Base-by-base conservation (phyloP, 139 green algal species). In the Astrephomene gubernaculifera region DNA sequence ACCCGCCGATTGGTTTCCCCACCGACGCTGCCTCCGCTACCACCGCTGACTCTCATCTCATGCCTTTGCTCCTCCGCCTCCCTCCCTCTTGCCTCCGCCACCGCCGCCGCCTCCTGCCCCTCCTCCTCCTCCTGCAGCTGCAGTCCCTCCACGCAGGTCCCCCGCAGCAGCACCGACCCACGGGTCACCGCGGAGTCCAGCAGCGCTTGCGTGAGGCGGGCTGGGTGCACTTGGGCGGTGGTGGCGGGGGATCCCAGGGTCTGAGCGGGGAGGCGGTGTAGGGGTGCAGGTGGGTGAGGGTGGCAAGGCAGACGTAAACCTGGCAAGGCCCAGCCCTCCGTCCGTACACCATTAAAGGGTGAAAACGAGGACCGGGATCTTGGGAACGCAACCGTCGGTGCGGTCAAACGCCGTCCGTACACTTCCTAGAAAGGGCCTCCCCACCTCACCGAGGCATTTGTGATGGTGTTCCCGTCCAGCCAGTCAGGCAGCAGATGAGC, bases 191-290 rank as follows among this genome's bases (percentile, higher is more conserved):
- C 92, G 8, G 71, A 63, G 19, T 81, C 82, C 70, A 97, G 79
- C 29, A 98, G 79, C 0, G 93, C 92, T 2, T 86, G 61, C 9
- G 93, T 96, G 12, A 97, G 87, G 73, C 92, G 92, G 54, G 89
- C 68, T 0, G 95, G 95, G 79, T 98, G 93, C 39, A 98, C 95
- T 83, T 95, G 93, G 9, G 93, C 94, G 54, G 91, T 96, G 29
- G 82, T 95, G 0, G 83, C 31, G 22, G 89, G 86, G 41, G 63
- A 89, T 25, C 91, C 93, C 86, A 97, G 88, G 4, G 79, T 39
- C 86, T 91, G 82, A n/a, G 67, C 22, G 24, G 38, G 67, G 38
- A 35, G 38, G 38, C 1, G 39, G 22, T 3, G 24, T 22, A 65
- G 9, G 61, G 57, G 57, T n/a, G n/a, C n/a, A n/a, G 22, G 14